These are phyloP conservation scores for Cyclostephanos invisitatus DNA, from an alignment of 108 stramenopile species.

Conservation along the genomic window DNA sequence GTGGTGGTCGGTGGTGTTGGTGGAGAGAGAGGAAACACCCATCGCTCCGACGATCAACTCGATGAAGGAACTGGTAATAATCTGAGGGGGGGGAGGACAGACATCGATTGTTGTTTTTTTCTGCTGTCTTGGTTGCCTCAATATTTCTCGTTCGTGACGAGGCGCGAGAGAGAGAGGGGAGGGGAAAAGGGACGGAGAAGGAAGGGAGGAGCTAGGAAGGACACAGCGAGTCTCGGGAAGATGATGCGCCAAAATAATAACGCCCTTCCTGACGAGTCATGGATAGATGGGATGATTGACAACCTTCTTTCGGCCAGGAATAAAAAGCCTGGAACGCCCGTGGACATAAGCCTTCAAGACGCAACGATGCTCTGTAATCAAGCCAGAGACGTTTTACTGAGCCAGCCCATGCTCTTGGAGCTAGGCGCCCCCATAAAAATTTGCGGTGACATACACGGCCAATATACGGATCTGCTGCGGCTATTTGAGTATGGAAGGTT, in stretches of 20 bases:
- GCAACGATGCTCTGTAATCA: conserved; percentile 84
- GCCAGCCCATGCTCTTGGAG: conserved; percentile 98
- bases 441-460: conserved; percentile 98
- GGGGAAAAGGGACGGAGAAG: neutral
- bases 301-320: conserved; percentile 81
- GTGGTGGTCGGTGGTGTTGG: no score
- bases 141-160: no score
- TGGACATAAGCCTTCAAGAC: conserved; percentile 82
- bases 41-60: no score
- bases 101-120: no score
- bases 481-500: conserved; percentile 98
- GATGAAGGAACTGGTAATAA: no score
- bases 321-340: conserved; percentile 90
- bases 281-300: conserved; percentile 92
- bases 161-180: neutral
- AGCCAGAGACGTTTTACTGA: conserved; percentile 92
- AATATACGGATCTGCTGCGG: conserved; percentile 97
- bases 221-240: neutral
- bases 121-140: no score
- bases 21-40: no score
- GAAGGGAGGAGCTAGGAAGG: neutral
- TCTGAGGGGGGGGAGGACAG: no score
- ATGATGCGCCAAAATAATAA: neutral
- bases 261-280: conserved; percentile 57
- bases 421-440: conserved; percentile 99